These are phyloP conservation scores for Teratosphaeria nubilosa DNA, from an alignment of 2,329 filamentous ascomycete species.

Conservation along the genomic window DNA sequence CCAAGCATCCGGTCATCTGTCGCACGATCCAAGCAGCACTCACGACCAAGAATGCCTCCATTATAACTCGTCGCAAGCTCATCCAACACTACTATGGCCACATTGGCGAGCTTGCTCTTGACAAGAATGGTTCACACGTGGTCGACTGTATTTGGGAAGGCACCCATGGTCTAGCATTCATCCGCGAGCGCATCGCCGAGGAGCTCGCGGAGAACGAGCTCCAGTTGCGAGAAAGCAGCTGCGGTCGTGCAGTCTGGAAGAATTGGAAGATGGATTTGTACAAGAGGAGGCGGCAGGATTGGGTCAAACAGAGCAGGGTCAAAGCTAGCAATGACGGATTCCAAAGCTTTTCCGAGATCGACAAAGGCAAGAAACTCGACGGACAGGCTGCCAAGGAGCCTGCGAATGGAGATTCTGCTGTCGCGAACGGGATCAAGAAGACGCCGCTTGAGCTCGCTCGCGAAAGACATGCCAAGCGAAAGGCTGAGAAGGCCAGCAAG, in stretches of 20 bases:
- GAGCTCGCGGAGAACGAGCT: conserved; percentile 51
- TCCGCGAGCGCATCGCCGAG: conserved; percentile 57
- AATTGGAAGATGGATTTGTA: conserved; percentile 68
- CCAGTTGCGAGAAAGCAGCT: conserved; percentile 52
- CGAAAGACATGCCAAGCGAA: conserved; percentile 43
- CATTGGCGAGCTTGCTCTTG: conserved; percentile 50
- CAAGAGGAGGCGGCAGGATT: conserved; percentile 52
- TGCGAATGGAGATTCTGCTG: background rate
- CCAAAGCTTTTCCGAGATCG: conserved; percentile 39
- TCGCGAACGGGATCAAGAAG: conserved; percentile 24
- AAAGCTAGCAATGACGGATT: conserved; percentile 42
- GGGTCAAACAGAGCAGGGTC: conserved; percentile 50
- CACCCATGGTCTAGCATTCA: conserved; percentile 53
- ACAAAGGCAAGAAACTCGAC: conserved; percentile 12
- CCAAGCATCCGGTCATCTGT: conserved; percentile 49
- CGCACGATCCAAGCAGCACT: conserved; percentile 57
- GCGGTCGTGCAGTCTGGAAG: conserved; percentile 59
- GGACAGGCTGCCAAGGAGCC: background rate
- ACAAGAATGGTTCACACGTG: conserved; percentile 55
- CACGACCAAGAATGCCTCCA: conserved; percentile 42
- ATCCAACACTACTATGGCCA: conserved; percentile 53
- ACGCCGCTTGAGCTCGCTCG: conserved; percentile 48
- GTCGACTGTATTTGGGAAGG: conserved; percentile 57
- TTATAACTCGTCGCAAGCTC: conserved; percentile 52
- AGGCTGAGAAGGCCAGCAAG: conserved; percentile 26